Percentiles rank a stretch among this genome's conserved stretches.
These are phyloP conservation scores for Myxozyma kluyveri DNA, from an alignment of 805 yeast genomes.

Conservation along the genomic window DNA sequence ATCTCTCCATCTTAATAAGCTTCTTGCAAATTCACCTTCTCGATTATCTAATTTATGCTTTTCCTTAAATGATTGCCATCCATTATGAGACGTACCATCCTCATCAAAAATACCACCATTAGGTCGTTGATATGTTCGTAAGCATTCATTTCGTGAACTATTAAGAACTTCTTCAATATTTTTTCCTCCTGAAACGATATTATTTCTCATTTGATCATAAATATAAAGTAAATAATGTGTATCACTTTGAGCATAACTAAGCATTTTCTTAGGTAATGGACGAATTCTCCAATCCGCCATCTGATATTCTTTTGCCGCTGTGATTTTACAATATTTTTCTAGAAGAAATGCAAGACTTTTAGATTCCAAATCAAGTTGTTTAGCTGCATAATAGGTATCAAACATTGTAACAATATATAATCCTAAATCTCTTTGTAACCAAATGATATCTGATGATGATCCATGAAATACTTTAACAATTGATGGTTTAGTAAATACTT, in stretches of 20 bases:
- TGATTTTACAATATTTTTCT: constrained; percentile 75
- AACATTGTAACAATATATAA: constrained; percentile 82
- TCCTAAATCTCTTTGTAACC: constrained; percentile 96
- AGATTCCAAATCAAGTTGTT: constrained; percentile 71
- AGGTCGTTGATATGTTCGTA: constrained; percentile 76
- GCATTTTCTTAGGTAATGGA: constrained; percentile 74
- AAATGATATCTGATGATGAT: constrained; percentile 91
- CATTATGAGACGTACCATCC: constrained; percentile 43
- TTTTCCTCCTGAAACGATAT: constrained; percentile 40
- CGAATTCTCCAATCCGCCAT: constrained; percentile 94
- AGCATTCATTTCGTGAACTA: constrained; percentile 76
- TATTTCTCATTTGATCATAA: constrained; percentile 68
- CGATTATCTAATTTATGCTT: constrained; percentile 60
- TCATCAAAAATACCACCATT: constrained; percentile 47
- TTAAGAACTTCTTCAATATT: constrained; percentile 55
- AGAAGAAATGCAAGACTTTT: constrained; percentile 81
- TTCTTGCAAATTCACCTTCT: constrained; percentile 53
- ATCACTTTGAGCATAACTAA: constrained; percentile 87
- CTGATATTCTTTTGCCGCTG: constrained; percentile 91
- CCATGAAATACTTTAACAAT: constrained; percentile 92
- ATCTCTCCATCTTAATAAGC: constrained; percentile 82
- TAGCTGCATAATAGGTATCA: constrained; percentile 90
- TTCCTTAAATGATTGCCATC: constrained; percentile 61
- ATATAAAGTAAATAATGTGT: constrained; percentile 86
- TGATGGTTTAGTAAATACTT: constrained; percentile 73